phyloP scores from a whole-genome alignment of 768 basidiomycete genomes.

The Termitomyces eurrhizus region DNA sequence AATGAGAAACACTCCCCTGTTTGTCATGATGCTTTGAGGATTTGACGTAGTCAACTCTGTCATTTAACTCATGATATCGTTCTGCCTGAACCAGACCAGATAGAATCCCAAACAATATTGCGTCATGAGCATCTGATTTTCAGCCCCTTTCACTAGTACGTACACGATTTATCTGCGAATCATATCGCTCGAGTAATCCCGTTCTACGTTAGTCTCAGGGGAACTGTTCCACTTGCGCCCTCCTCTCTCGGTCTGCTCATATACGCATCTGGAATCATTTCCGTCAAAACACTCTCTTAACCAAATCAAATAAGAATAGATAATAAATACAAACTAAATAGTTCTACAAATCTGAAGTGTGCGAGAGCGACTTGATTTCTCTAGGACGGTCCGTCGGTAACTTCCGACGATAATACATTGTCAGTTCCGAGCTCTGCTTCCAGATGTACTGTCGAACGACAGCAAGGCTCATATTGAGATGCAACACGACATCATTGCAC shows the following conservation, averaged over 20 bases:
- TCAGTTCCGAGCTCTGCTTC: constrained; percentile 69
- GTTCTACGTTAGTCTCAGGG: no score
- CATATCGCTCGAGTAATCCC: no score
- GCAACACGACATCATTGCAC: constrained; percentile 81
- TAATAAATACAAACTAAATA: constrained; percentile 10
- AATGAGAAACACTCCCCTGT: neutral
- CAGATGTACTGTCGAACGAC: constrained; percentile 89
- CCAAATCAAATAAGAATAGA: constrained; percentile 8
- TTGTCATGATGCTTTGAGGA: neutral
- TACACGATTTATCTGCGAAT: no score
- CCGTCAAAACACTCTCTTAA: no score
- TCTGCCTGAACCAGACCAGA: no score
- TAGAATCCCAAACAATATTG: no score
- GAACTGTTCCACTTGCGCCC: no score
- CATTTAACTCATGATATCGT: neutral
- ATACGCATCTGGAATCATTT: no score
- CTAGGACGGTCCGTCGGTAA: neutral
- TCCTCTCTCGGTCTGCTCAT: no score
- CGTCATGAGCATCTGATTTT: no score
- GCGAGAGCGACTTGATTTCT: neutral
- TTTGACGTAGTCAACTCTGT: neutral
- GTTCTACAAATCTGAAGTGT: neutral
- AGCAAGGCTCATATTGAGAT: constrained; percentile 86
- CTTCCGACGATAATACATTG: constrained; percentile 70
- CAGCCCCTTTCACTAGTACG: no score